Percentiles rank a stretch among this genome's conserved stretches.
Conservation (phyloP, 192 early-diverging fungal species). For the Entophlyctis luteolus region DNA sequence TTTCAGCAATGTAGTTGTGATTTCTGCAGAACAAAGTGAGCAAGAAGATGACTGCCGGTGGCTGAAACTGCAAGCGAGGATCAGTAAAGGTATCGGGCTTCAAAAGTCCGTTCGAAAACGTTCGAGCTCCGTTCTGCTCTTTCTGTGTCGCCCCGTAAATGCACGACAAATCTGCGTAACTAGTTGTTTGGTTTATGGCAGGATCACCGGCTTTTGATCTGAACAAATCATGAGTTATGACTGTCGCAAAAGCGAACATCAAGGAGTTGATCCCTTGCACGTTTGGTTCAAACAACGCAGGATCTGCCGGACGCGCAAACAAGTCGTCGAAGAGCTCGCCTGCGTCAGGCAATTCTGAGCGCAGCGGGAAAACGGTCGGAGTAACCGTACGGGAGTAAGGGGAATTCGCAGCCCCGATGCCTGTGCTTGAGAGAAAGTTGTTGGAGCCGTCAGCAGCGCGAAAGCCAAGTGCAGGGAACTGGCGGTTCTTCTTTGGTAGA, state of each 20-base stretch:
- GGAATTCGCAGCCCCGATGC: conserved; percentile 27
- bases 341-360: conserved; percentile 25
- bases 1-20: conserved; percentile 52
- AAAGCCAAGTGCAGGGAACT: conserved; percentile 31
- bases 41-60: conserved; percentile 32
- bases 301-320: conserved; percentile 10
- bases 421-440: conserved; percentile 28
- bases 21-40: conserved; percentile 47
- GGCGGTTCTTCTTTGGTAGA: conserved; percentile 28
- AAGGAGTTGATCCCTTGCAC: conserved; percentile 38
- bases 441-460: conserved; percentile 37
- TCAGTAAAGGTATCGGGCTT: conserved; percentile 8
- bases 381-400: conserved; percentile 33
- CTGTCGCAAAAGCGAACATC: conserved; percentile 37
- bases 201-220: conserved; percentile 31
- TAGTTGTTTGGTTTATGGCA: conserved; percentile 39
- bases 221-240: conserved; percentile 49
- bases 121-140: conserved; percentile 10
- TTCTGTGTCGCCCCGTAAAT: conserved; percentile 39
- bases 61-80: conserved; percentile 23
- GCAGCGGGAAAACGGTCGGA: conserved; percentile 4
- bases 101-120: background rate
- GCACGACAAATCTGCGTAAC: conserved; percentile 38
- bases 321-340: conserved; percentile 26
- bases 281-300: conserved; percentile 16